Evolutionary conservation across 148 eudicot genomes (phyloP).

Genomic region (Simmondsia chinensis): DNA sequence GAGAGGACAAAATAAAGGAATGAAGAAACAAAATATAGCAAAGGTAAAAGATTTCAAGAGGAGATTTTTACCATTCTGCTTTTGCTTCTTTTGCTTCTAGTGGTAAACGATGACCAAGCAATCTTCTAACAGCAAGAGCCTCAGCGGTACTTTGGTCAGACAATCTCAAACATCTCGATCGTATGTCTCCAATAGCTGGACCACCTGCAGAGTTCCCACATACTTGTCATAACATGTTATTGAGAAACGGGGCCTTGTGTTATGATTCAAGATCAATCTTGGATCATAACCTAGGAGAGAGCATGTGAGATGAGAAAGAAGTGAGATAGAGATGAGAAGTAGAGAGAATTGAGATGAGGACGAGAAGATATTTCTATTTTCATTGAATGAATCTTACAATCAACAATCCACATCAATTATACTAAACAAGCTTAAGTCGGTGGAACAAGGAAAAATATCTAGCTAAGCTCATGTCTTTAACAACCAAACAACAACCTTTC

Average conservation of each 20-base stretch:
- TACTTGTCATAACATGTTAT: not conserved
- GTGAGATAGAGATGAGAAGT: too few relatives aligned
- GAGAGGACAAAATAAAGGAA: not conserved
- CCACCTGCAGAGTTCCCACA: conserved; percentile 52
- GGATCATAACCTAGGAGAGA: too few relatives aligned
- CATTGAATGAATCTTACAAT: too few relatives aligned
- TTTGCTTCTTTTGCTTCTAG: conserved; percentile 66
- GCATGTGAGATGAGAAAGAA: too few relatives aligned
- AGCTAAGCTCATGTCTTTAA: too few relatives aligned
- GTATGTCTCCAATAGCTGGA: conserved; percentile 98
- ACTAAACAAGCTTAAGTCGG: too few relatives aligned
- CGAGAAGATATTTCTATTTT: too few relatives aligned
- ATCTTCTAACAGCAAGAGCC: conserved; percentile 77
- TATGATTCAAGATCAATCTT: too few relatives aligned
- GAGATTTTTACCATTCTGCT: conserved; percentile 59
- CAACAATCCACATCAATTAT: too few relatives aligned
- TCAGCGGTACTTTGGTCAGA: conserved; percentile 85
- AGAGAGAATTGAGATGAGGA: too few relatives aligned
- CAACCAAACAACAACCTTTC: too few relatives aligned
- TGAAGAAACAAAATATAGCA: conserved; percentile 6
- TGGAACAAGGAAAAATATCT: too few relatives aligned
- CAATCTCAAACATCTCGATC: conserved; percentile 94
- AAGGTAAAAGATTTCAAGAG: conserved; percentile 2
- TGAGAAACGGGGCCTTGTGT: not conserved
- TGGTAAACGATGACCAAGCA: conserved; percentile 90